Evolutionary conservation across 1,284 basidiomycete genomes (phyloP).

Genomic region (Ceratobasidium theobromae): DNA sequence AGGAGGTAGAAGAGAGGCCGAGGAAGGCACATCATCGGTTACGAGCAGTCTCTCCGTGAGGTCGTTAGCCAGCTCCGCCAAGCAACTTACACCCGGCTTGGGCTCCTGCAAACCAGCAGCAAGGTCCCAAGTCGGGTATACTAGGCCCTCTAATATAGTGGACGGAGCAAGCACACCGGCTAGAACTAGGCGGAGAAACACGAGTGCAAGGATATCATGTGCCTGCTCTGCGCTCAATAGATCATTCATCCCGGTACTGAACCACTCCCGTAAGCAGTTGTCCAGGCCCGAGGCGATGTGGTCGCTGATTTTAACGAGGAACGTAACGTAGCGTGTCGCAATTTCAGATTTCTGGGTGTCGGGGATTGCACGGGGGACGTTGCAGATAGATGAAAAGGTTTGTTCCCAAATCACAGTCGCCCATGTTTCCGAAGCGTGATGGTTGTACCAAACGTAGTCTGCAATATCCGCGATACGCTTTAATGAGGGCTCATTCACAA

Average conservation of each 20-base stretch:
- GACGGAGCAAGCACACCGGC: constrained; percentile 68
- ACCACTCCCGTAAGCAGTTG: constrained; percentile 15
- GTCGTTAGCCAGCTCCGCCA: constrained; percentile 60
- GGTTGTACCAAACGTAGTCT: constrained; percentile 69
- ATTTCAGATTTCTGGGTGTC: constrained; percentile 5
- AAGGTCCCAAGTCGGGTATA: constrained; percentile 71
- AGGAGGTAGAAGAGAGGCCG: constrained; percentile 38
- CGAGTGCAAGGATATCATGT: constrained; percentile 57
- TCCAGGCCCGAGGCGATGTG: constrained; percentile 16
- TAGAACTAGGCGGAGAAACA: constrained; percentile 64
- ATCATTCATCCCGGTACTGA: constrained; percentile 8
- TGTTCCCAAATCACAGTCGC: constrained; percentile 79
- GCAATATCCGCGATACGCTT: constrained; percentile 37
- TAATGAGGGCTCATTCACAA: constrained; percentile 52
- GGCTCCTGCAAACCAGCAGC: constrained; percentile 48
- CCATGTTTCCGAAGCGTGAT: constrained; percentile 67
- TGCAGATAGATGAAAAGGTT: constrained; percentile 51
- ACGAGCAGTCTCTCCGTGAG: constrained; percentile 63
- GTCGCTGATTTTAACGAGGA: background rate
- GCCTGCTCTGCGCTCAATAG: constrained; percentile 10
- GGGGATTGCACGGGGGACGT: background rate
- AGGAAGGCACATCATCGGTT: constrained; percentile 50
- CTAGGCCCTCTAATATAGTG: constrained; percentile 66
- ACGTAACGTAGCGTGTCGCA: background rate
- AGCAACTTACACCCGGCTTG: constrained; percentile 51